phyloP scores from a whole-genome alignment of 148 eudicot species.

The Vaccinium vitisidaea region DNA sequence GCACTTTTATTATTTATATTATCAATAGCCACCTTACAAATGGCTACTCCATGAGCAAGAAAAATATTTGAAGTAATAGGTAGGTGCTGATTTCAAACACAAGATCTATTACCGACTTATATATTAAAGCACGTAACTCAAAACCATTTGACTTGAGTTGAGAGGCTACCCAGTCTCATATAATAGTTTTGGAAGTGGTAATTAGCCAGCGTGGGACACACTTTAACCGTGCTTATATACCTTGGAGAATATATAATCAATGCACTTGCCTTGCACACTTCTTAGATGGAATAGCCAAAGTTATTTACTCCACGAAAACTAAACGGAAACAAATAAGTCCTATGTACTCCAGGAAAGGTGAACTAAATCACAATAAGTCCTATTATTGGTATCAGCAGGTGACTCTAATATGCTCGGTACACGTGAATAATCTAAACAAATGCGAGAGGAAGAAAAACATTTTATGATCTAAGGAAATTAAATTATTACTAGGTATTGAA shows the following conservation, averaged over 20 bases:
- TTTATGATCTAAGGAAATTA: not conserved
- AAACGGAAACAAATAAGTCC: not conserved
- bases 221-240: not conserved
- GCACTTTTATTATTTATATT: not conserved
- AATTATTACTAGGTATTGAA: not conserved
- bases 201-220: not conserved
- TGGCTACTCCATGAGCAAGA: not conserved
- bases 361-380: not conserved
- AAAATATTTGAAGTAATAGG: no score
- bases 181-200: not conserved
- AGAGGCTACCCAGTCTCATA: not conserved
- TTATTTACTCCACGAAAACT: not conserved
- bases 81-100: no score
- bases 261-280: not conserved
- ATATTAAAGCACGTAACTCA: no score
- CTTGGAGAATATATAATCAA: not conserved
- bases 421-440: not conserved
- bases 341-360: not conserved
- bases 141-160: not conserved
- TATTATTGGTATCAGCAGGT: not conserved
- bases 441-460: not conserved
- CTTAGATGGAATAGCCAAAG: not conserved
- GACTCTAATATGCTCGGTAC: not conserved
- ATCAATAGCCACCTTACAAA: not conserved
- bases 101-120: no score